Percentiles rank a stretch among this genome's conserved stretches.
Evolutionary conservation across 1,139 yeast species (phyloP).

Genomic region (Geotrichum fermentans): DNA sequence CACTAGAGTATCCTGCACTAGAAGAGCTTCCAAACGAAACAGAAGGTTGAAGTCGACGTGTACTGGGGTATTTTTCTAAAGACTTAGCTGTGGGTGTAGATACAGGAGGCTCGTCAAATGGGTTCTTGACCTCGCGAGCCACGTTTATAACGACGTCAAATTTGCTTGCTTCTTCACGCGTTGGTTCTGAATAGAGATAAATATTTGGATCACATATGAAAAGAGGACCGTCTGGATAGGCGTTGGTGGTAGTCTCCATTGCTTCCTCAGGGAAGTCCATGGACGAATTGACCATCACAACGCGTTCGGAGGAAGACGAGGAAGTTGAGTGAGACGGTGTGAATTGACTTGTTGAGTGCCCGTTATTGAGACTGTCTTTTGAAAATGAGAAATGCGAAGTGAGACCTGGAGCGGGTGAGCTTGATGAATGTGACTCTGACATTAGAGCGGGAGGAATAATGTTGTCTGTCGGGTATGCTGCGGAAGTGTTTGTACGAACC

Average conservation of each 20-base stretch:
- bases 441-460: neutral
- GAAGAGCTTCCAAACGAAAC: conserved; percentile 13
- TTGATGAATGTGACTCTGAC: neutral
- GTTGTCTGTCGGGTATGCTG: neutral
- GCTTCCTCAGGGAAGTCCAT: neutral
- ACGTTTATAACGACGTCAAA: conserved; percentile 82
- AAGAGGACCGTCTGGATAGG: conserved; percentile 7
- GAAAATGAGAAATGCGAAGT: neutral
- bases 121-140: conserved; percentile 63
- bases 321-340: too few relatives aligned
- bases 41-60: neutral
- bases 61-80: neutral
- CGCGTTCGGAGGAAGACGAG: too few relatives aligned
- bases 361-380: neutral
- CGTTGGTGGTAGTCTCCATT: conserved; percentile 9
- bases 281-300: neutral
- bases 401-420: neutral
- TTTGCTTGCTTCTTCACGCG: conserved; percentile 46
- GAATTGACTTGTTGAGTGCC: too few relatives aligned
- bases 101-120: conserved; percentile 25
- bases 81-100: neutral
- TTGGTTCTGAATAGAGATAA: conserved; percentile 60
- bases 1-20: conserved; percentile 1
- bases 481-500: neutral
- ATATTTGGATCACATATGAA: conserved; percentile 27